Evolutionary conservation across 129 eudicot genomes (phyloP), one percentile per base, ranked within the genome.

Genomic region (Flaveria trinervia): DNA sequence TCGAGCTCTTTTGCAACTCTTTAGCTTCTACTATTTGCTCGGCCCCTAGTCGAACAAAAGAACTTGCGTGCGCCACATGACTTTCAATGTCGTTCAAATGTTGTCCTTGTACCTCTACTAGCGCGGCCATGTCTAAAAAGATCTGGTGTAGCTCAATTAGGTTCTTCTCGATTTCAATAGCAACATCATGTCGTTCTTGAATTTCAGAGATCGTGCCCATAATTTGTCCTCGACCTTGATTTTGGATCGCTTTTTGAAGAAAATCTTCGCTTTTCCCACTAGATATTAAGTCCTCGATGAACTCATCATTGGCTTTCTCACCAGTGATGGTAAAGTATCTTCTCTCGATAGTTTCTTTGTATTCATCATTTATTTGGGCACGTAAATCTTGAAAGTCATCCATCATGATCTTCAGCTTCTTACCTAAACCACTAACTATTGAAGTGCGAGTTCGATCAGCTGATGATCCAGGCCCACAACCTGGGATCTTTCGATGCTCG

Each of bases 401-500:
- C 98, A 88, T 93, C 90, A 85, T 79, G 72, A 64, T 83, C 79
- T 93, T 90, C 11, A 93, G 87, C 52, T 90, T 90, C 77, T 93
- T 90, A 17, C 98, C 98, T 57, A 93, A 71, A 12, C 96, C 98
- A 68, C 88, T 77, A 2, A 93, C 98, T 0, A 90, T 93, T 0
- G 88, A 86, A 10, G 90, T 86, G 50, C 96, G 83, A 1, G 96
- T 93, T 43, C 92, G 75, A 39, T 93, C 98, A n/a, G 92, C 78
- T 3, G 92, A 93, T 0, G 98, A 93, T 9, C 96, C 96, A 0
- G 96, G 89, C n/a, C 92, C 98, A 65, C 96, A 90, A 5, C 96
- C 98, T 0, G 88, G 85, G 76, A 93, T 74, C 51, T 84, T 89
- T 39, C 92, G 75, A 52, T 82, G 72, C 15, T 87, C 89, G 1